Evolutionary conservation across 2,329 filamentous ascomycete species (phyloP).

Genomic region (Aspergillus piperis): DNA sequence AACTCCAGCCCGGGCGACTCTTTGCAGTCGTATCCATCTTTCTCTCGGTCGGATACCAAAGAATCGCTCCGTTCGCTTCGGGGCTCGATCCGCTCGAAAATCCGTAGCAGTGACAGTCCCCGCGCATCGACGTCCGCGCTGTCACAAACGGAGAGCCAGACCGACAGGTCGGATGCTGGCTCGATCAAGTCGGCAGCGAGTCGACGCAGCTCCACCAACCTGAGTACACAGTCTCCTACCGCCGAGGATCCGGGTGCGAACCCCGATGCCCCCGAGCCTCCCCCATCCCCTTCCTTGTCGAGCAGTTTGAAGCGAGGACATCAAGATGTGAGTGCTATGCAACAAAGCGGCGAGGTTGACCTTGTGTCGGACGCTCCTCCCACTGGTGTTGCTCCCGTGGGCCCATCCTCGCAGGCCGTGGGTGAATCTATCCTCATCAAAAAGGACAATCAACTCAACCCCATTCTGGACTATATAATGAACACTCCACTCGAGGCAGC

Average conservation of each 20-base stretch:
- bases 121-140: slow-evolving; percentile 69
- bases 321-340: slow-evolving; percentile 76
- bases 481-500: slow-evolving; percentile 44
- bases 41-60: slow-evolving; percentile 88
- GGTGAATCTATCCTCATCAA: slow-evolving; percentile 89
- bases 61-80: slow-evolving; percentile 87
- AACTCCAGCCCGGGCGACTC: slow-evolving; percentile 61
- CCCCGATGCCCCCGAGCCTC: slow-evolving; percentile 59
- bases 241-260: slow-evolving; percentile 51
- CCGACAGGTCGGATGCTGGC: slow-evolving; percentile 68
- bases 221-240: slow-evolving; percentile 34
- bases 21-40: slow-evolving; percentile 85
- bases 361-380: slow-evolving; percentile 89
- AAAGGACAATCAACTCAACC: slow-evolving; percentile 70
- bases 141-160: slow-evolving; percentile 58
- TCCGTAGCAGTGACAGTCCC: slow-evolving; percentile 72
- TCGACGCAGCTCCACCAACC: slow-evolving; percentile 34
- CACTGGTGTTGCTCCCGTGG: slow-evolving; percentile 61
- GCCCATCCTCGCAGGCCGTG: slow-evolving; percentile 63
- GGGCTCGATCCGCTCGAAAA: slow-evolving; percentile 81
- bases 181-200: slow-evolving; percentile 73
- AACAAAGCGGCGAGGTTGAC: slow-evolving; percentile 87
- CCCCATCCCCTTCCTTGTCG: slow-evolving; percentile 85
- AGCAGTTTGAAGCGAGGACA: slow-evolving; percentile 71
- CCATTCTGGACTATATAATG: slow-evolving; percentile 58